Base-by-base conservation (phyloP, 371 early-diverging fungal genomes). In the Fennellomyces sp. region DNA sequence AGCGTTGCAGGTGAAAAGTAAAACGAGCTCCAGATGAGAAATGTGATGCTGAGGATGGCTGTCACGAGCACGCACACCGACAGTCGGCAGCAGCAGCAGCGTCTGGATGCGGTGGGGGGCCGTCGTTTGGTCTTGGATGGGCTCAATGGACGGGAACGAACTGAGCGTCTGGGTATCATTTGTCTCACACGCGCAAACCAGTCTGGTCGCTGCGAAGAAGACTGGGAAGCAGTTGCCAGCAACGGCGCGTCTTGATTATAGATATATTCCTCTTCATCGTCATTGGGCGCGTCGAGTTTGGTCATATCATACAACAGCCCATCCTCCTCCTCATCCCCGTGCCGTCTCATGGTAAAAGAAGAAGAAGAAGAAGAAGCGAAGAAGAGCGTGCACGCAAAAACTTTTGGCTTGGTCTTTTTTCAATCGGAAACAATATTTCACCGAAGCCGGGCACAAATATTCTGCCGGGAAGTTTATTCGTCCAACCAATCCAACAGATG, bases 401-500 rank as follows among this genome's bases (percentile, higher is more conserved):
- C n/a, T 45, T 45, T 45, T 45, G 23, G n/a, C n/a, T n/a, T n/a
- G n/a, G n/a, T n/a, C n/a, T n/a, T n/a, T n/a, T n/a, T n/a, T n/a
- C n/a, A n/a, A 12, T 45, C 45, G 45, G 45, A 45, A 45, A 21
- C 21, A 45, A 45, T 21, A 45, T 45, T 45, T 45, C 45, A 45
- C 45, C 45, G 45, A 45, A 45, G 45, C n/a, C n/a, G n/a, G n/a
- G 23, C 5, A 19, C 5, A 45, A 45, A 19, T 23, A 45, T 45
- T 45, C 23, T 23, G 5, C 45, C 45, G 45, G 5, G n/a, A n/a
- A n/a, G n/a, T n/a, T n/a, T n/a, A n/a, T 61, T 81, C 78, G 56
- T 87, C 84, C 54, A 96, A 72, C 98, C 97, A 97, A 39, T 91
- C 93, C 66, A 97, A 78, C 48, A 98, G 75, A 64, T 86, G 78